Evolutionary conservation across 305 asterid species (phyloP).

Genomic region (Solanum hybrid): DNA sequence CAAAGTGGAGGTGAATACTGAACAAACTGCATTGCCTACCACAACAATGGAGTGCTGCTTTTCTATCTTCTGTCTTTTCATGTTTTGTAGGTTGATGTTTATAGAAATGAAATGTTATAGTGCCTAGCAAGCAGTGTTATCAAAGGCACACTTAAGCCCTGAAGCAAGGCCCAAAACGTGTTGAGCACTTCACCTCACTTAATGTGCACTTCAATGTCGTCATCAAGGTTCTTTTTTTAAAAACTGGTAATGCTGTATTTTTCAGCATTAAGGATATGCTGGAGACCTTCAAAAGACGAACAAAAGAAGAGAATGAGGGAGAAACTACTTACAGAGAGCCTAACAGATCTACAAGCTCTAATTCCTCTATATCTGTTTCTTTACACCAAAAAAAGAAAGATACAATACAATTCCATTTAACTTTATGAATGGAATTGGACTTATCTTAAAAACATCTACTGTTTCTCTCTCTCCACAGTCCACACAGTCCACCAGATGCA

Average conservation of each 20-base stretch:
- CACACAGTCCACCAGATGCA: background rate
- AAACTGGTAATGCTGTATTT: background rate
- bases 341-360: background rate
- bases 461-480: background rate
- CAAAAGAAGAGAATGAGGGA: background rate
- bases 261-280: background rate
- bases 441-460: background rate
- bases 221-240: background rate
- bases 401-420: background rate
- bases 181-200: background rate
- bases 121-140: background rate
- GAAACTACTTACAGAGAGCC: background rate
- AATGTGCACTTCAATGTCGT: background rate
- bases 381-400: background rate
- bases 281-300: background rate
- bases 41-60: background rate
- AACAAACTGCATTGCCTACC: background rate
- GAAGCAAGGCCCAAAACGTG: background rate
- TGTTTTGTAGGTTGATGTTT: background rate
- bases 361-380: background rate
- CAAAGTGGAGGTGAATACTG: background rate
- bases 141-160: background rate
- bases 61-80: background rate
- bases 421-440: background rate
- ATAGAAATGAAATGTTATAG: background rate